These are phyloP conservation scores for Phytophthora palmivora DNA, from an alignment of 352 stramenopile genomes.

Conservation along the genomic window DNA sequence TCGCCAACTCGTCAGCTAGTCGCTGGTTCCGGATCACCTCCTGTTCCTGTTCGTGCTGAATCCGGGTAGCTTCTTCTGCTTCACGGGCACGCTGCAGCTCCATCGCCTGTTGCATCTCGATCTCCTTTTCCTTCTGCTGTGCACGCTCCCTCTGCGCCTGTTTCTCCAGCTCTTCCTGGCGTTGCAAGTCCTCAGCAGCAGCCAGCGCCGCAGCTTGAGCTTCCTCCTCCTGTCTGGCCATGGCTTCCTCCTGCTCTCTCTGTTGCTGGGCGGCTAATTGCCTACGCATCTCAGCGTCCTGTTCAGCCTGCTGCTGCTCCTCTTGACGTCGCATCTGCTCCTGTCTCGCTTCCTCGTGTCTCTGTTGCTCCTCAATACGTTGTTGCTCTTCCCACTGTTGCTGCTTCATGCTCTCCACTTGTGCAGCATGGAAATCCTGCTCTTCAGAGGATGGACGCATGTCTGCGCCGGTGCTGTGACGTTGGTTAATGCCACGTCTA, in stretches of 20 bases:
- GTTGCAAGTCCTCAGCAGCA: slow-evolving; percentile 38
- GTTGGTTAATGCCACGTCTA: slow-evolving; percentile 41
- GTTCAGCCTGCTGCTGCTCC: slow-evolving; percentile 23
- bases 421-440: slow-evolving; percentile 32
- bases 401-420: slow-evolving; percentile 35
- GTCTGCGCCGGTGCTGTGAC: slow-evolving; percentile 54
- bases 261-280: slow-evolving; percentile 32
- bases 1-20: slow-evolving; percentile 38
- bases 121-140: slow-evolving; percentile 24
- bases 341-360: slow-evolving; percentile 21
- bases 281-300: slow-evolving; percentile 32
- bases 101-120: slow-evolving; percentile 26
- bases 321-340: slow-evolving; percentile 8
- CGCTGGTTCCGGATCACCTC: slow-evolving; percentile 35
- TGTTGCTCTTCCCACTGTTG: slow-evolving; percentile 32
- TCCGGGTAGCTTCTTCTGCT: slow-evolving; percentile 29
- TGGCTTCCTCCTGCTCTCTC: slow-evolving; percentile 35
- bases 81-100: slow-evolving; percentile 35
- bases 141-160: slow-evolving; percentile 33
- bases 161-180: slow-evolving; percentile 39
- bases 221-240: too few species aligned
- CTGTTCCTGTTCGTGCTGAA: slow-evolving; percentile 37
- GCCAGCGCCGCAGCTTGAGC: slow-evolving; percentile 22
- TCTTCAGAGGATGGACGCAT: slow-evolving; percentile 42
- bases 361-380: slow-evolving; percentile 23